phyloP scores from a whole-genome alignment of 768 basidiomycete genomes.

The Boletus vermiculosoides region DNA sequence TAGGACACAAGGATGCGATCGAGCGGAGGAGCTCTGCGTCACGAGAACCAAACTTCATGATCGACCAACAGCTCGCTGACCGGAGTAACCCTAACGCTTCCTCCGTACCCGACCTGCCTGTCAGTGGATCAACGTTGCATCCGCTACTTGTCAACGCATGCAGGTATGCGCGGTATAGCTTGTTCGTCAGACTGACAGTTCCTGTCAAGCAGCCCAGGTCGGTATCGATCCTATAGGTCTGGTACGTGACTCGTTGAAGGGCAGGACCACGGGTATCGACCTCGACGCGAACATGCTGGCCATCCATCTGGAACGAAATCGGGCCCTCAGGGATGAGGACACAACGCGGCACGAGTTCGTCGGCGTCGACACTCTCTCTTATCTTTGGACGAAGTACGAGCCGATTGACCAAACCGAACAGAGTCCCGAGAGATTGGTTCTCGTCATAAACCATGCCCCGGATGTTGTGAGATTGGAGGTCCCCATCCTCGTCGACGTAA shows the following conservation, averaged over 20 bases:
- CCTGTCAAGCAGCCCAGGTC: conserved; percentile 31
- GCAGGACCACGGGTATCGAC: background rate
- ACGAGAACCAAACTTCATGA: conserved; percentile 30
- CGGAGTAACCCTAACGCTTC: conserved; percentile 40
- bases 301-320: conserved; percentile 1
- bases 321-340: conserved; percentile 41
- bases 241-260: conserved; percentile 14
- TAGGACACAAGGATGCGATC: conserved; percentile 36
- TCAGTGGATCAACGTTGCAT: conserved; percentile 43
- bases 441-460: conserved; percentile 40
- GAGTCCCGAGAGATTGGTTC: conserved; percentile 39
- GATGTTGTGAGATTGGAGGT: conserved; percentile 40
- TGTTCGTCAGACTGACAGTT: conserved; percentile 21
- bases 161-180: conserved; percentile 40
- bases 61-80: conserved; percentile 39
- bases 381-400: conserved; percentile 37
- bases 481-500: conserved; percentile 28
- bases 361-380: background rate
- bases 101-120: conserved; percentile 41
- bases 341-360: conserved; percentile 2
- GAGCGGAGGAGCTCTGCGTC: conserved; percentile 32
- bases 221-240: conserved; percentile 31
- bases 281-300: conserved; percentile 11
- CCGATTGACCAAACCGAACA: conserved; percentile 43
- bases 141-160: conserved; percentile 41